phyloP scores from a whole-genome alignment of 805 yeast species.

The Hanseniaspora nectarophila region DNA sequence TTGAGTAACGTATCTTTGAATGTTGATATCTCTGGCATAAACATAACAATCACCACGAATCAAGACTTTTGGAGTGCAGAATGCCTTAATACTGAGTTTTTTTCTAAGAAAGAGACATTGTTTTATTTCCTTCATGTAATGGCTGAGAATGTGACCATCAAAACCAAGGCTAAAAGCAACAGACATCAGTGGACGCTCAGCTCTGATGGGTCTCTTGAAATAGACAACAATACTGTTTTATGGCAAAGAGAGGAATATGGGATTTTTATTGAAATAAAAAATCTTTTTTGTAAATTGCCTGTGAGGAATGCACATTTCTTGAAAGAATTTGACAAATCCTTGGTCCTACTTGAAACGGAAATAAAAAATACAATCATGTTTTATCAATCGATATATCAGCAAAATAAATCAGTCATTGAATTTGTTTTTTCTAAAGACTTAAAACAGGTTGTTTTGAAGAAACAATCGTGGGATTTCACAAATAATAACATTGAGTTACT shows the following conservation, averaged over 20 bases:
- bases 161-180: not conserved
- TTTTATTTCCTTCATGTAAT: not conserved
- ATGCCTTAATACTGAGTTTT: not conserved
- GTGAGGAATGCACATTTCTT: constrained; percentile 31
- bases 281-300: constrained; percentile 35
- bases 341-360: constrained; percentile 24
- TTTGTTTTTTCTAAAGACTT: not conserved
- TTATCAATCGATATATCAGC: constrained; percentile 22
- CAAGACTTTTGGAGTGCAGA: not conserved
- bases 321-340: constrained; percentile 17
- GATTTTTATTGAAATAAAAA: constrained; percentile 30
- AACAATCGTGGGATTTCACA: not conserved
- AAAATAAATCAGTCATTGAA: not conserved
- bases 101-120: not conserved
- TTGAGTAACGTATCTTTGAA: not conserved
- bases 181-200: not conserved
- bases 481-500: not conserved
- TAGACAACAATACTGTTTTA: not conserved
- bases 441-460: not conserved
- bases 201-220: not conserved
- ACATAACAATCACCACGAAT: not conserved
- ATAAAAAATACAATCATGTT: constrained; percentile 26
- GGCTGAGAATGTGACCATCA: not conserved
- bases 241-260: constrained; percentile 24
- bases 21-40: not conserved